A percentile compares a stretch with the other conserved stretches of the same genome.
Conservation (phyloP, 148 eudicot species). For the Pouteria glomerata region DNA sequence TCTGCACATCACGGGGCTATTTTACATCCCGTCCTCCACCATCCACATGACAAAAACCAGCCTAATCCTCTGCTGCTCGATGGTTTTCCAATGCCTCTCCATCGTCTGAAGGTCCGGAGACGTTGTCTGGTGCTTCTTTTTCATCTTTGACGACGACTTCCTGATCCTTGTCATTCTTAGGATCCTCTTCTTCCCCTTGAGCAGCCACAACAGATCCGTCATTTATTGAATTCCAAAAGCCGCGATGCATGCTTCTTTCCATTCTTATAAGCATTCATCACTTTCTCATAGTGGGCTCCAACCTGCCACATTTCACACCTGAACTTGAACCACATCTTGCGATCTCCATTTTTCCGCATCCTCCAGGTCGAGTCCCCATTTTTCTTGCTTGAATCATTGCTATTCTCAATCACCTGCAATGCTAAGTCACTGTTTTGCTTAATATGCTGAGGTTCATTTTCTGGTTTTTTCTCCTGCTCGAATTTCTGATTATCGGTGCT, state of each 20-base stretch:
- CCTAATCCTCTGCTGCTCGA: background rate
- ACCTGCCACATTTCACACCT: constrained; percentile 52
- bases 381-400: constrained; percentile 1
- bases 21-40: background rate
- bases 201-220: too few relatives aligned
- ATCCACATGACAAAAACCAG: background rate
- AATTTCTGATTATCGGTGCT: background rate
- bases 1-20: background rate
- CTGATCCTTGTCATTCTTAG: background rate
- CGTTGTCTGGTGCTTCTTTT: background rate
- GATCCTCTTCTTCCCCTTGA: background rate
- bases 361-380: background rate
- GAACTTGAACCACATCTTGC: constrained; percentile 20
- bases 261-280: constrained; percentile 32
- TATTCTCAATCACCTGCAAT: background rate
- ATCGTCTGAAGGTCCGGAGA: background rate
- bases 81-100: background rate
- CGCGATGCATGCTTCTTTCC: constrained; percentile 45
- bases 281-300: constrained; percentile 32
- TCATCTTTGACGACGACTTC: background rate
- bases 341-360: background rate
- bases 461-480: background rate
- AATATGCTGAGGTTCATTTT: background rate
- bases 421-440: background rate
- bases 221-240: background rate